A percentile compares a stretch with the other conserved stretches of the same genome.
Evolutionary conservation across 1,284 basidiomycete species (phyloP).

Genomic region (Coniophora puteana): DNA sequence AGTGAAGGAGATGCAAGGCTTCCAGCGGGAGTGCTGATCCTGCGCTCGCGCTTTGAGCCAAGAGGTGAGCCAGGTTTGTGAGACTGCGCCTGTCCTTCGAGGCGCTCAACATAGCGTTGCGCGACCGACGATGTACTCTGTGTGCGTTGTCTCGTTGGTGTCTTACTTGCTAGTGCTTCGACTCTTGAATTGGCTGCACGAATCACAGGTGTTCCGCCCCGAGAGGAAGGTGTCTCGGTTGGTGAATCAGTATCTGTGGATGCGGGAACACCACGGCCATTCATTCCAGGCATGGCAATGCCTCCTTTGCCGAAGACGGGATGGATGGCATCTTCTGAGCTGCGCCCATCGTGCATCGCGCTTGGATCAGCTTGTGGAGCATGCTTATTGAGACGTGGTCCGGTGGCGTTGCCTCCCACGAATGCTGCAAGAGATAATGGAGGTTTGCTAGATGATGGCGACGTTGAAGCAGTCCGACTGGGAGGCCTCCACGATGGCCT

Average conservation of each 20-base stretch:
- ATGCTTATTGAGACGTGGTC: slow-evolving; percentile 66
- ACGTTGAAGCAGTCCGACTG: slow-evolving; percentile 12
- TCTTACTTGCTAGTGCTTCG: too few species aligned
- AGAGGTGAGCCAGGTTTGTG: slow-evolving; percentile 10
- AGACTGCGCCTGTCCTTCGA: slow-evolving; percentile 20
- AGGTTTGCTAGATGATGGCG: slow-evolving; percentile 27
- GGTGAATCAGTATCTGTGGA: slow-evolving; percentile 26
- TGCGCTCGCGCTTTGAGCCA: slow-evolving; percentile 31
- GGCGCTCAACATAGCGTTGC: slow-evolving; percentile 33
- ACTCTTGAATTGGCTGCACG: too few species aligned
- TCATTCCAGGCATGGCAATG: slow-evolving; percentile 69
- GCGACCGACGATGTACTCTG: slow-evolving; percentile 32
- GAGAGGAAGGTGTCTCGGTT: too few species aligned
- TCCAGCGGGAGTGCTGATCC: slow-evolving; percentile 30
- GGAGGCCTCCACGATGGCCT: slow-evolving; percentile 9
- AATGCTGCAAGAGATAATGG: slow-evolving; percentile 72
- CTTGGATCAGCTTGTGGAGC: slow-evolving; percentile 68
- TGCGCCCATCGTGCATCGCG: slow-evolving; percentile 63
- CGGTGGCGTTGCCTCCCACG: slow-evolving; percentile 70
- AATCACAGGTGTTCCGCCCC: too few species aligned
- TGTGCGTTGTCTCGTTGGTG: slow-evolving; percentile 26
- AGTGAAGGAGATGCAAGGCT: too few species aligned
- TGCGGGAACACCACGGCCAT: slow-evolving; percentile 8
- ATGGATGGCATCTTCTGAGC: slow-evolving; percentile 48
- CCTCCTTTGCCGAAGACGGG: slow-evolving; percentile 72